phyloP scores from a whole-genome alignment of 768 basidiomycete species.

The Astraeus odoratus region DNA sequence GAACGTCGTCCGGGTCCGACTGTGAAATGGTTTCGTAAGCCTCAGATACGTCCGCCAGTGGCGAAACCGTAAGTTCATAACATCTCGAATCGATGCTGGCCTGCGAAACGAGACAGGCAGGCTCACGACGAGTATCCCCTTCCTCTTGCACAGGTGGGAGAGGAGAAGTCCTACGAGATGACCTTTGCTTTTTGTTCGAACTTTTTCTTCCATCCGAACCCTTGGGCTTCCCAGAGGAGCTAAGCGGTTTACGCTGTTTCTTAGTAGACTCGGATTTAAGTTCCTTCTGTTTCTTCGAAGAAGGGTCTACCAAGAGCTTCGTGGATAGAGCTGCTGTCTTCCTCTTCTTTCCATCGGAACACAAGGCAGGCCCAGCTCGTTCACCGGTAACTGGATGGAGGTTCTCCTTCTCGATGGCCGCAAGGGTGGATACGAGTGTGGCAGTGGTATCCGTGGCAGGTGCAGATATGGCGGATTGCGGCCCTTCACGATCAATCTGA shows the following conservation, averaged over 20 bases:
- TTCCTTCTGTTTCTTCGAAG: slow-evolving; percentile 39
- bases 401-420: slow-evolving; percentile 68
- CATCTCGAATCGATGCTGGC: slow-evolving; percentile 63
- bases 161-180: slow-evolving; percentile 47
- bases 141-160: slow-evolving; percentile 58
- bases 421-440: slow-evolving; percentile 30
- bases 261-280: slow-evolving; percentile 40
- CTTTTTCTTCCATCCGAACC: slow-evolving; percentile 33
- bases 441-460: slow-evolving; percentile 20
- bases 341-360: slow-evolving; percentile 49
- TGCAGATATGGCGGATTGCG: slow-evolving; percentile 17
- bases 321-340: slow-evolving; percentile 54
- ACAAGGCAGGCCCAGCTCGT: slow-evolving; percentile 36
- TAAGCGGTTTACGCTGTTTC: slow-evolving; percentile 49
- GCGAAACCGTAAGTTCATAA: slow-evolving; percentile 73
- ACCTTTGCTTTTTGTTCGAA: slow-evolving; percentile 22
- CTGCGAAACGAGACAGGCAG: slow-evolving; percentile 33
- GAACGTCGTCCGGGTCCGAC: slow-evolving; percentile 41
- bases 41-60: slow-evolving; percentile 67
- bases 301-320: slow-evolving; percentile 35
- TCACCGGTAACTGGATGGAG: slow-evolving; percentile 68
- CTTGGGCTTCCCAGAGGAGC: slow-evolving; percentile 18
- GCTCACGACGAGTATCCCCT: slow-evolving; percentile 27
- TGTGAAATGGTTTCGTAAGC: slow-evolving; percentile 49
- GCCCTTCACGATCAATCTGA: slow-evolving; percentile 24